Percentiles rank a stretch among this genome's conserved stretches.
Conservation (phyloP, 2,329 filamentous ascomycete species). For the Colletotrichum lindemuthianum region DNA sequence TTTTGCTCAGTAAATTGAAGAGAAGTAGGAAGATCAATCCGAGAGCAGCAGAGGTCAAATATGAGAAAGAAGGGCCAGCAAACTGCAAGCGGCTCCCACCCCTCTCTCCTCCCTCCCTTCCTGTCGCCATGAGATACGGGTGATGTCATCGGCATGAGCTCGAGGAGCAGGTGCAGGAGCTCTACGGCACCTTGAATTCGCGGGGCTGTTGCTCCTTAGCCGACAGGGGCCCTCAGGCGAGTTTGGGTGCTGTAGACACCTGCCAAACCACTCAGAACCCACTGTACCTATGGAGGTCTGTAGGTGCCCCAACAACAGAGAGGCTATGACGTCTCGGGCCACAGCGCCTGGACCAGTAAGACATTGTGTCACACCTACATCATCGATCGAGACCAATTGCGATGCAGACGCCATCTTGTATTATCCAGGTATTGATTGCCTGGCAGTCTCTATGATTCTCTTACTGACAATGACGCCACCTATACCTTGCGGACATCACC, state of each 20-base stretch:
- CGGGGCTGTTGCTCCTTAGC: conserved; percentile 1
- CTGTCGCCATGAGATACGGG: conserved; percentile 17
- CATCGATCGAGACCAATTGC: conserved; percentile 22
- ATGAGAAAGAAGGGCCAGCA: background rate
- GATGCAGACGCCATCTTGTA: background rate
- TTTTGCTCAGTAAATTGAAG: background rate
- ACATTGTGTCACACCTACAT: conserved; percentile 37
- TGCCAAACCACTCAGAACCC: background rate
- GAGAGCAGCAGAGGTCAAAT: conserved; percentile 5
- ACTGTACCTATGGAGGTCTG: background rate
- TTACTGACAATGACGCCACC: conserved; percentile 20
- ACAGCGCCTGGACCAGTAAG: conserved; percentile 17
- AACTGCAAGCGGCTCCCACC: background rate
- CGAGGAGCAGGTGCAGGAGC: too few species aligned
- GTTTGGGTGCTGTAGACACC: background rate
- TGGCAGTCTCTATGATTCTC: background rate
- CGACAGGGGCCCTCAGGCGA: background rate
- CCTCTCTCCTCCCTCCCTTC: background rate
- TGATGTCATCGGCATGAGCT: conserved; percentile 27
- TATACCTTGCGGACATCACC: conserved; percentile 17
- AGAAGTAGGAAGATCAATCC: fast-evolving
- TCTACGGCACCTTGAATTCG: conserved; percentile 8
- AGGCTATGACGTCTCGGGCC: conserved; percentile 29
- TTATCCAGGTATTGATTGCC: background rate
- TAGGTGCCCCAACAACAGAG: background rate